These are phyloP conservation scores for Fusarium multiceps DNA, from an alignment of 2,329 filamentous ascomycete species.

Conservation along the genomic window DNA sequence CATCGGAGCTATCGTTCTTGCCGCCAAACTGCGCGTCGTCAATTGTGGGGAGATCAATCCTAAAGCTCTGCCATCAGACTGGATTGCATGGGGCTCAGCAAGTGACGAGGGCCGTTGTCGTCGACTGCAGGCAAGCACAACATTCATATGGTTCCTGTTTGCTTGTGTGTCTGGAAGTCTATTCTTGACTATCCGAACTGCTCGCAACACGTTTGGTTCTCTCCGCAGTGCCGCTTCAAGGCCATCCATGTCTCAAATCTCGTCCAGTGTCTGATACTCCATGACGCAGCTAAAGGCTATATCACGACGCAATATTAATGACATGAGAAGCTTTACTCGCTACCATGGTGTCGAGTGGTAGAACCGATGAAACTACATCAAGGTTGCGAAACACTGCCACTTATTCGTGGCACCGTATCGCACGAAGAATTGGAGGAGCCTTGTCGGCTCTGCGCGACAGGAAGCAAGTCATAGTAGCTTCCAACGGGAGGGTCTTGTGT, in stretches of 20 bases:
- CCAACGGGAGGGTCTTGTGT: constrained; percentile 4
- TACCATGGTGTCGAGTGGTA: background rate
- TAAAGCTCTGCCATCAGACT: constrained; percentile 54
- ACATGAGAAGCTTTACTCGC: background rate
- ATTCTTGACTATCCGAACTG: constrained; percentile 65
- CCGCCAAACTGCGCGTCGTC: constrained; percentile 74
- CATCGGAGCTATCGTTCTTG: constrained; percentile 75
- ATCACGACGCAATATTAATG: background rate
- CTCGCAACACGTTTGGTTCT: constrained; percentile 60
- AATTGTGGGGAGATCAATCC: constrained; percentile 70
- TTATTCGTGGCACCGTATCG: background rate
- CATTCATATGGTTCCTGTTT: constrained; percentile 85
- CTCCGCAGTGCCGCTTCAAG: constrained; percentile 52
- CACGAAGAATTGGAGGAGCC: background rate
- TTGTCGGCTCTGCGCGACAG: constrained; percentile 13
- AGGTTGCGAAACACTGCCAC: background rate
- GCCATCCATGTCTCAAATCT: constrained; percentile 68
- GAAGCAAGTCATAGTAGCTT: constrained; percentile 15
- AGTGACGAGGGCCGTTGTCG: constrained; percentile 74
- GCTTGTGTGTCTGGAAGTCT: constrained; percentile 67
- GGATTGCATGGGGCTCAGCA: constrained; percentile 71
- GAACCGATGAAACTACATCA: background rate
- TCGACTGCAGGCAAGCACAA: constrained; percentile 78
- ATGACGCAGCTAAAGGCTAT: background rate
- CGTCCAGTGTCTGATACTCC: constrained; percentile 54